Percentiles rank a stretch among this genome's conserved stretches.
Evolutionary conservation across 306 rosid species (phyloP).

Genomic region (Astragalus glycyphyllos): DNA sequence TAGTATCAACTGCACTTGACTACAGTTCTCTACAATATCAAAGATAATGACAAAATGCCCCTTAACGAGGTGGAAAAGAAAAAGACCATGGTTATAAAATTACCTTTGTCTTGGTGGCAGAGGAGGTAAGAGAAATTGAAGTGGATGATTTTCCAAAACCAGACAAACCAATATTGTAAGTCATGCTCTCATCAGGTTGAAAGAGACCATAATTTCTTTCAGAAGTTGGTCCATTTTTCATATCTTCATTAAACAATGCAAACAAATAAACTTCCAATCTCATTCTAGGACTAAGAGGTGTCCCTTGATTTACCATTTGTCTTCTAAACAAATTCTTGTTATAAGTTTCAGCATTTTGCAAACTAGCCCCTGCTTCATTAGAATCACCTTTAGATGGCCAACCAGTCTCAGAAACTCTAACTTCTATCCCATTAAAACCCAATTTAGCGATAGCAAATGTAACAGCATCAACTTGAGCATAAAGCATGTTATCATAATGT

Average conservation of each 20-base stretch:
- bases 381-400: slow-evolving; percentile 91
- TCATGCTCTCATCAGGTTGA: slow-evolving; percentile 79
- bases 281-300: slow-evolving; percentile 82
- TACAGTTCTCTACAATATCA: no score
- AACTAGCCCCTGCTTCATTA: slow-evolving; percentile 71
- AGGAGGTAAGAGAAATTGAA: slow-evolving; percentile 72
- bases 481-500: slow-evolving; percentile 89
- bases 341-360: slow-evolving; percentile 77
- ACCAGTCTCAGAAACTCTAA: slow-evolving; percentile 89
- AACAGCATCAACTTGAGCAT: slow-evolving; percentile 93
- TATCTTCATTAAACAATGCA: slow-evolving; percentile 86
- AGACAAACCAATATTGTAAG: slow-evolving; percentile 76
- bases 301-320: slow-evolving; percentile 83
- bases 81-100: slow-evolving; percentile 41
- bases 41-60: no score
- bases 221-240: slow-evolving; percentile 86
- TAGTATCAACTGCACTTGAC: no score
- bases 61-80: neutral
- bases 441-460: slow-evolving; percentile 71
- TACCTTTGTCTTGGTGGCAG: slow-evolving; percentile 77
- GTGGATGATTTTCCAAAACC: slow-evolving; percentile 55
- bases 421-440: slow-evolving; percentile 74
- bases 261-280: slow-evolving; percentile 79
- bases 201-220: slow-evolving; percentile 88
- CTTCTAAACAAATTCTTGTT: slow-evolving; percentile 76